Evolutionary conservation across 2,329 filamentous ascomycete species (phyloP).

Genomic region (Exophiala phaeomuriformis): DNA sequence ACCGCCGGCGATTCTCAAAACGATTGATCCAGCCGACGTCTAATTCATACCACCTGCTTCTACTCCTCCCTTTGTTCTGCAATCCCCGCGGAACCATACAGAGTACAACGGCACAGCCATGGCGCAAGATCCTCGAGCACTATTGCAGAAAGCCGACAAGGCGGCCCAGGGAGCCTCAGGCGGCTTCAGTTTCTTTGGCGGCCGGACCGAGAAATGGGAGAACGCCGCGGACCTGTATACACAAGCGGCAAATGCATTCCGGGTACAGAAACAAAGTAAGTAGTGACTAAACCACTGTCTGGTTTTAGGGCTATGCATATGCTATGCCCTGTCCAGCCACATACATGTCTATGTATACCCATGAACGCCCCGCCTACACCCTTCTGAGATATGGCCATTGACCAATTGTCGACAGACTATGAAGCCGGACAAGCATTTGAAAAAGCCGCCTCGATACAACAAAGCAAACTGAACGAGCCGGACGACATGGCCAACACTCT

Average conservation of each 20-base stretch:
- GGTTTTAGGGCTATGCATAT: too few relatives aligned
- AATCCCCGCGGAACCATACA: too few relatives aligned
- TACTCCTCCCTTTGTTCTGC: background rate
- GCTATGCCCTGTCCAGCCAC: too few relatives aligned
- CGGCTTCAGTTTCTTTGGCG: slow-evolving; percentile 86
- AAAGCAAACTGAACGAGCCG: slow-evolving; percentile 74
- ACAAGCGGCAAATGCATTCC: slow-evolving; percentile 85
- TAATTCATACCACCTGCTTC: background rate
- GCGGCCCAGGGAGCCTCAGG: slow-evolving; percentile 63
- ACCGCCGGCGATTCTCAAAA: too few relatives aligned
- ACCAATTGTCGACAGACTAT: slow-evolving; percentile 51
- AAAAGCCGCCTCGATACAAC: slow-evolving; percentile 73
- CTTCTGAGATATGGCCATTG: background rate
- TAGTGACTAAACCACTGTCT: background rate
- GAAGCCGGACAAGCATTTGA: slow-evolving; percentile 85
- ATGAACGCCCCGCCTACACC: too few relatives aligned
- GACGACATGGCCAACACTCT: slow-evolving; percentile 86
- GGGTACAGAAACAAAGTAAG: slow-evolving; percentile 75
- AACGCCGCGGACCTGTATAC: slow-evolving; percentile 80
- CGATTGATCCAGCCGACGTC: background rate
- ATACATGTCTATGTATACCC: too few relatives aligned
- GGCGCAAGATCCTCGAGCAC: slow-evolving; percentile 68
- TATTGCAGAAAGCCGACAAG: slow-evolving; percentile 86
- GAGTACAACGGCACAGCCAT: slow-evolving; percentile 39
- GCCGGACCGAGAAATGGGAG: slow-evolving; percentile 80